phyloP scores from a whole-genome alignment of 805 yeast species.

The Helenozyma baotianmanensis region DNA sequence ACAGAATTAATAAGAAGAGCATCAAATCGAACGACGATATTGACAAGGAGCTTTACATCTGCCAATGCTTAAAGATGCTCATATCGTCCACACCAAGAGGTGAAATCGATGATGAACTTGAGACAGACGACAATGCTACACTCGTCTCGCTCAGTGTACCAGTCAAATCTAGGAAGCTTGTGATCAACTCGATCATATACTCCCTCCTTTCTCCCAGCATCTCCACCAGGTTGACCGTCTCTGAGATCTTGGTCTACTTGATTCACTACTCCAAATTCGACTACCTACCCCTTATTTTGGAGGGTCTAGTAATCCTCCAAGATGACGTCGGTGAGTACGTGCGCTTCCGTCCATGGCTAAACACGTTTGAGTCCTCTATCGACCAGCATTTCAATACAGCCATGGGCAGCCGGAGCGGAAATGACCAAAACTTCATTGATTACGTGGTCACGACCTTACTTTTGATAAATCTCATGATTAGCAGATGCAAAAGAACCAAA shows the following conservation, averaged over 20 bases:
- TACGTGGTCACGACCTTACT: constrained; percentile 35
- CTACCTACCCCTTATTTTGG: constrained; percentile 24
- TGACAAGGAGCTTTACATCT: constrained; percentile 35
- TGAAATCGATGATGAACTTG: constrained; percentile 6
- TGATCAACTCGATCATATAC: constrained; percentile 33
- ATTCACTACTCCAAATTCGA: constrained; percentile 16
- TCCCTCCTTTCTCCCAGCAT: constrained; percentile 39
- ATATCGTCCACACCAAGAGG: constrained; percentile 23
- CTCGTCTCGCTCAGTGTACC: too few species aligned
- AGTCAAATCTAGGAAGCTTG: constrained; percentile 23
- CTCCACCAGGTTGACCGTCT: constrained; percentile 36
- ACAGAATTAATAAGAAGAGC: constrained; percentile 36
- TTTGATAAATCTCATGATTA: constrained; percentile 30
- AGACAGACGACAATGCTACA: constrained; percentile 3
- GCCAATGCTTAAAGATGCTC: constrained; percentile 34
- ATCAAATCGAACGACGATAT: constrained; percentile 43
- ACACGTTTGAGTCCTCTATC: constrained; percentile 30
- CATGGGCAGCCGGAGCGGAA: constrained; percentile 7
- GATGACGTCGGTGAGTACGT: constrained; percentile 32
- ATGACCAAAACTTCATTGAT: constrained; percentile 23
- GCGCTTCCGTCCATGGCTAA: constrained; percentile 39
- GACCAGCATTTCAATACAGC: constrained; percentile 24
- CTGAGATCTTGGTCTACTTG: constrained; percentile 39
- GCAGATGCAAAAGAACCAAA: constrained; percentile 23
- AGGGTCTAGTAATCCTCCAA: constrained; percentile 29